These are phyloP conservation scores for Solanum dulcamara DNA, from an alignment of 257 asterid genomes.

Conservation along the genomic window DNA sequence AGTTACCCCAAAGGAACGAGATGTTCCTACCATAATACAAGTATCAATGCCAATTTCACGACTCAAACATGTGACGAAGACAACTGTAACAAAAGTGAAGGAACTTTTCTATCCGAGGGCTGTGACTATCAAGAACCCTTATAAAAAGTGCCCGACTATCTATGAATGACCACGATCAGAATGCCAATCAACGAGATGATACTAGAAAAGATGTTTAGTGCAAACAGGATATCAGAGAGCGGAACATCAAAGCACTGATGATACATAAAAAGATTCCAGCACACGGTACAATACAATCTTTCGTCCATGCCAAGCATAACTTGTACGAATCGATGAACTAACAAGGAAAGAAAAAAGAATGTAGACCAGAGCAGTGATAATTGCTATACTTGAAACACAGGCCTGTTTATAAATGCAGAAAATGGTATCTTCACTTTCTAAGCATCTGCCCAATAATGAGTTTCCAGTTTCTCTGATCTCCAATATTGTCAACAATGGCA, in stretches of 20 bases:
- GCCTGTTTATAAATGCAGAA: not conserved
- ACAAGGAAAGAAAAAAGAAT: not conserved
- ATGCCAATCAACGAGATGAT: not conserved
- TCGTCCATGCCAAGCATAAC: not conserved
- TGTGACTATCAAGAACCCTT: not conserved
- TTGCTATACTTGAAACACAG: not conserved
- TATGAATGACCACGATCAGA: not conserved
- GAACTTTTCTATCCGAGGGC: not conserved
- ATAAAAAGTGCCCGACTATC: not conserved
- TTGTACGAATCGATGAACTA: not conserved
- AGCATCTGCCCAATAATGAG: constrained; percentile 1
- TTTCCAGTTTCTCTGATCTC: not conserved
- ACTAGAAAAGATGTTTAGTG: not conserved
- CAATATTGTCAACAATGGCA: constrained; percentile 4
- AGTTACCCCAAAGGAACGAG: too few species aligned
- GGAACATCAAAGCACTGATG: not conserved
- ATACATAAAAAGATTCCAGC: not conserved
- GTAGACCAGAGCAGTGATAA: not conserved
- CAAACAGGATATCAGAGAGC: not conserved
- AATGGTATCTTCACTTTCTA: constrained; percentile 3
- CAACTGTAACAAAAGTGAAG: not conserved
- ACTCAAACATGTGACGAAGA: too few species aligned
- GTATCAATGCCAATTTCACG: not conserved
- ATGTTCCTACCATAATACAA: not conserved
- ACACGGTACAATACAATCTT: not conserved